These are phyloP conservation scores for Aspergillus quadrilineatus DNA, from an alignment of 2,329 filamentous ascomycete species.

Conservation along the genomic window DNA sequence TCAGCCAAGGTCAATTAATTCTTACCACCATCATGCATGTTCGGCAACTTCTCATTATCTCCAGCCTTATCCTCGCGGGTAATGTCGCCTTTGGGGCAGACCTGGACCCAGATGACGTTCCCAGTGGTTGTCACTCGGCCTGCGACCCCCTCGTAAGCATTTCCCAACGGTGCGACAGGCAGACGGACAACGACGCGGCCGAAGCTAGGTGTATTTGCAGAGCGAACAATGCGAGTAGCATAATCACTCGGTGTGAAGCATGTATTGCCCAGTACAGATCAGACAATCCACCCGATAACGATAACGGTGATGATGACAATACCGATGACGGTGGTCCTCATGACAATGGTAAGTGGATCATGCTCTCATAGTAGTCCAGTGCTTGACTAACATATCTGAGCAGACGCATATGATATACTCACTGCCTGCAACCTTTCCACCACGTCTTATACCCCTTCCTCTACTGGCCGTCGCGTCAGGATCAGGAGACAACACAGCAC, in stretches of 20 bases:
- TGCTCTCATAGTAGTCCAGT: neutral
- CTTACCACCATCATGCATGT: slow-evolving; percentile 12
- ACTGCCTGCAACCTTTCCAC: slow-evolving; percentile 28
- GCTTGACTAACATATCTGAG: slow-evolving; percentile 8
- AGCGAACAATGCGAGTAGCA: slow-evolving; percentile 25
- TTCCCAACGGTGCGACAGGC: slow-evolving; percentile 26
- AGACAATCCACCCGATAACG: slow-evolving; percentile 13
- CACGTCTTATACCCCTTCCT: slow-evolving; percentile 26
- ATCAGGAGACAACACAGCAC: neutral
- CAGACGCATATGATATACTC: slow-evolving; percentile 34
- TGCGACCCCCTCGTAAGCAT: slow-evolving; percentile 27
- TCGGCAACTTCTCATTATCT: slow-evolving; percentile 24
- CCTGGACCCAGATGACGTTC: slow-evolving; percentile 31
- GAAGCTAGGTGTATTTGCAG: slow-evolving; percentile 32
- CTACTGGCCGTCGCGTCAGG: neutral
- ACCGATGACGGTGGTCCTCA: slow-evolving; percentile 19
- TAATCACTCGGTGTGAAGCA: slow-evolving; percentile 33
- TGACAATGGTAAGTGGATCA: slow-evolving; percentile 26
- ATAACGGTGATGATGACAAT: slow-evolving; percentile 19
- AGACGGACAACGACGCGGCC: slow-evolving; percentile 23
- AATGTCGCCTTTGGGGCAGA: slow-evolving; percentile 25
- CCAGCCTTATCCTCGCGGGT: slow-evolving; percentile 26
- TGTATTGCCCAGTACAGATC: slow-evolving; percentile 31
- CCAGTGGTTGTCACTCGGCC: slow-evolving; percentile 27
- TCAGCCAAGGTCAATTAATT: neutral